A percentile compares a stretch with the other conserved stretches of the same genome.
These are phyloP conservation scores for Pseudogymnoascus sp. DNA, from an alignment of 2,329 filamentous ascomycete genomes.

Conservation along the genomic window DNA sequence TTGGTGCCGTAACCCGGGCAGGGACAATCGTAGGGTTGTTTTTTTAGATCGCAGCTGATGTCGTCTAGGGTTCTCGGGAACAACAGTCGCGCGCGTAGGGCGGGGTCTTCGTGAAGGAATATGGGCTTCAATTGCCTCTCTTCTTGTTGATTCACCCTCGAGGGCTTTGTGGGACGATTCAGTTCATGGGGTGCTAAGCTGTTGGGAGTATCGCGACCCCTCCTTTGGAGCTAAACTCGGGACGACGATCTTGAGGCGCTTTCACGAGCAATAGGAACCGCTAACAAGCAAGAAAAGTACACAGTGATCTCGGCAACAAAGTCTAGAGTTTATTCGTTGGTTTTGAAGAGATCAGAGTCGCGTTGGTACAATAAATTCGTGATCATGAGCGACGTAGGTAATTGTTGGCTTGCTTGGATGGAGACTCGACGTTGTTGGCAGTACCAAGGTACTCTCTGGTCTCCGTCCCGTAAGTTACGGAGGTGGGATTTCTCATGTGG, in stretches of 20 bases:
- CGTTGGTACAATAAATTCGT: slow-evolving; percentile 4
- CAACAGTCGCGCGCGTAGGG: not conserved
- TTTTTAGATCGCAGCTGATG: not conserved
- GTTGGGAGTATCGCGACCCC: slow-evolving; percentile 4
- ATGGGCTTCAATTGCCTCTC: not conserved
- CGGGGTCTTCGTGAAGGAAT: not conserved
- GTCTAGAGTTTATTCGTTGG: not conserved
- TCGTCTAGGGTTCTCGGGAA: not conserved
- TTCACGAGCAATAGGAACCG: not conserved
- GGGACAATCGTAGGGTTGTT: slow-evolving; percentile 32
- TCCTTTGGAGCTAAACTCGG: slow-evolving; percentile 6
- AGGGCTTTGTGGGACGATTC: slow-evolving; percentile 4
- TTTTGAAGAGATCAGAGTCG: not conserved
- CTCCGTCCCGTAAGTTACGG: no score
- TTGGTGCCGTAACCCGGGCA: slow-evolving; percentile 66
- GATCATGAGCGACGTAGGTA: not conserved
- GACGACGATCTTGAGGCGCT: not conserved
- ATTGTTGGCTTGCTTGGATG: not conserved
- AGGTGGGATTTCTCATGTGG: not conserved
- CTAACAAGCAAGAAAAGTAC: not conserved
- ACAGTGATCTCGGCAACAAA: not conserved
- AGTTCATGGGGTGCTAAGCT: slow-evolving; percentile 1
- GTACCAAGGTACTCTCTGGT: slow-evolving; percentile 1
- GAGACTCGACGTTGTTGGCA: not conserved
- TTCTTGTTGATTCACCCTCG: not conserved